These are phyloP conservation scores for Nyctanthes arbortristis DNA, from an alignment of 257 asterid genomes.

Conservation along the genomic window DNA sequence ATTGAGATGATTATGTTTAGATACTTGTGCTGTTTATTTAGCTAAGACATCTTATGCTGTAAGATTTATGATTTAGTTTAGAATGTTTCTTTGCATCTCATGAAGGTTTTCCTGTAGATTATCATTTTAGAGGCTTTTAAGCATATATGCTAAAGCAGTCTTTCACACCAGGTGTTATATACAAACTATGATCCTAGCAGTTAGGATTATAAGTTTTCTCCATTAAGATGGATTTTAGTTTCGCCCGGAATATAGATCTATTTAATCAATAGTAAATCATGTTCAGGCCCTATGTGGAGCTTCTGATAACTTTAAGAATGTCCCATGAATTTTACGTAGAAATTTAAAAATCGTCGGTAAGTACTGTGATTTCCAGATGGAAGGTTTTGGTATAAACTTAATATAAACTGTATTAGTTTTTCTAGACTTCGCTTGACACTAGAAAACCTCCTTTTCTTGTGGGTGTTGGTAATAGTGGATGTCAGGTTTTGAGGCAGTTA, in stretches of 20 bases:
- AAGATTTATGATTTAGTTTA: conserved; percentile 13
- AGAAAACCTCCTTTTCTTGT: not conserved
- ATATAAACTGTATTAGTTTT: not conserved
- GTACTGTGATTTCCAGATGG: not conserved
- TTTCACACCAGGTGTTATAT: not conserved
- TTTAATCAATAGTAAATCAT: not conserved
- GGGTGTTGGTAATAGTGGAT: not conserved
- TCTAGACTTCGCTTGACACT: not conserved
- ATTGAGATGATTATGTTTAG: conserved; percentile 9
- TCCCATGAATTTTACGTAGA: too few species aligned
- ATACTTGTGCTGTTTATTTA: conserved; percentile 16
- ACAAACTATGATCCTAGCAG: not conserved
- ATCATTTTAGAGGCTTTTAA: not conserved
- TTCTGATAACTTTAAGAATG: too few species aligned
- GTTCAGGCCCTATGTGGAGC: not conserved
- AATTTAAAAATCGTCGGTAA: not conserved
- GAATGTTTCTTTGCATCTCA: not conserved
- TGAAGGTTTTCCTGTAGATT: not conserved
- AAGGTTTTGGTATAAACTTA: not conserved
- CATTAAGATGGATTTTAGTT: not conserved
- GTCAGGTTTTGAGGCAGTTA: not conserved
- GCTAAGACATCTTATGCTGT: conserved; percentile 9
- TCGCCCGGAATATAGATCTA: not conserved
- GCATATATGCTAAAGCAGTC: not conserved
- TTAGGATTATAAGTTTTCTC: not conserved